Evolutionary conservation across 2,329 filamentous ascomycete genomes (phyloP).

Genomic region (Fusarium odoratissimum): DNA sequence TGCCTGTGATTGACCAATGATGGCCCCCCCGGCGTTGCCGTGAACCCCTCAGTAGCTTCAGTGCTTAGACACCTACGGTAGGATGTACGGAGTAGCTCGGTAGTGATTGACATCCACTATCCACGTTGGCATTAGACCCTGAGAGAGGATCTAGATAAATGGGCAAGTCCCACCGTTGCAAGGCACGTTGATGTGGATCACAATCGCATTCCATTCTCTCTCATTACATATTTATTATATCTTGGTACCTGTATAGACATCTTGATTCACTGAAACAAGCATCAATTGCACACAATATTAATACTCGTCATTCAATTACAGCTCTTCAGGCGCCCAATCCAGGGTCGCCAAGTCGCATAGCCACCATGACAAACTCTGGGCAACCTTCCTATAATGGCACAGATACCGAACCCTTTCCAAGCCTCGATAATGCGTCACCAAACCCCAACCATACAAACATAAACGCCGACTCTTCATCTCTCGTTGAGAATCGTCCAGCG

Average conservation of each 20-base stretch:
- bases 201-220: conserved; percentile 11
- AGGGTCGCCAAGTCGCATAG: conserved; percentile 12
- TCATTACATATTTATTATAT: conserved; percentile 8
- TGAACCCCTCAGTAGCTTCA: not conserved
- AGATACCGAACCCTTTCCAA: conserved; percentile 45
- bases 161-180: conserved; percentile 26
- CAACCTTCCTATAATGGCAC: conserved; percentile 29
- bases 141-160: conserved; percentile 21
- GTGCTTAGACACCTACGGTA: not conserved
- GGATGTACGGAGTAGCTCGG: not conserved
- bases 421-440: conserved; percentile 37
- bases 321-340: not conserved
- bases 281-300: not conserved
- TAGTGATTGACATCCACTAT: not conserved
- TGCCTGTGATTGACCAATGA: not conserved
- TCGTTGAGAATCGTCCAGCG: conserved; percentile 41
- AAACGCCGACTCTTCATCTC: conserved; percentile 12
- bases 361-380: conserved; percentile 33
- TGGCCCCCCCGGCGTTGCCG: not conserved
- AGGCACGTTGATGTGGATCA: conserved; percentile 27
- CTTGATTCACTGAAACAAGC: not conserved
- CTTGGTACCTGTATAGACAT: not conserved
- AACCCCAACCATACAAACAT: conserved; percentile 20
- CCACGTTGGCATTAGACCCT: not conserved
- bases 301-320: not conserved